Evolutionary conservation across 225 moss, liverwort and hornwort genomes (phyloP), one percentile per base, ranked within the genome.

Genomic region (Polytrichum commune): DNA sequence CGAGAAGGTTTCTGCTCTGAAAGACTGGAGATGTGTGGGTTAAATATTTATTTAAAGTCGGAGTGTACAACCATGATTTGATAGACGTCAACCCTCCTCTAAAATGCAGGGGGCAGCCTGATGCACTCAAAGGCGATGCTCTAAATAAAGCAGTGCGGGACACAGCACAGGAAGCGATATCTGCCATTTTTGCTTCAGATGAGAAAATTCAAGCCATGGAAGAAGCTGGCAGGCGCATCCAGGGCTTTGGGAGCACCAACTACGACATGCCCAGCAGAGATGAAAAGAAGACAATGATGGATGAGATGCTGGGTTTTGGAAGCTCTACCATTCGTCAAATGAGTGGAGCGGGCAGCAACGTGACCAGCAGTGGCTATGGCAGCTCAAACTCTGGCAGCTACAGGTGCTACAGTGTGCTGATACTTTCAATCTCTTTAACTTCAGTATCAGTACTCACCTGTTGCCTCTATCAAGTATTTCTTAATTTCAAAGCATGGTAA

Each of bases 141-240:
- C 65, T 98, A 53, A 98, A 98, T 67, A 95, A 95, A 81, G 93
- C 98, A 58, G 98, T 98, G 66, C 88, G 98, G 71, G 95, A 98
- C 57, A 95, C 89, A 1, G 95, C 98, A 55, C 98, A 95, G 65
- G 98, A 98, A 82, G 86, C 95, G 10, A 72, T 93, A 53, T 81
- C 93, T 74, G 93, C 98, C 23, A 90, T 95, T 72, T 98, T 95
- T 89, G 89, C 92, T 0, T 75, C 90, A 16, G 87, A 82, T 18
- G 93, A 95, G 29, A 89, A 83, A 70, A 55, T 78, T 9, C 74
- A 87, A 30, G 81, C 76, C 23, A 72, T 85, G 74, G 98, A 95
- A 72, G 94, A 90, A 68, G 84, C 75, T 55, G 91, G 89, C 53
- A 98, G 82, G 89, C 95, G 98, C 55, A 98, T 98, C 79, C 95